Percentiles rank a stretch among this genome's conserved stretches.
These are phyloP conservation scores for Spergularia azorica DNA, from an alignment of 179 eudicot genomes.

Conservation along the genomic window DNA sequence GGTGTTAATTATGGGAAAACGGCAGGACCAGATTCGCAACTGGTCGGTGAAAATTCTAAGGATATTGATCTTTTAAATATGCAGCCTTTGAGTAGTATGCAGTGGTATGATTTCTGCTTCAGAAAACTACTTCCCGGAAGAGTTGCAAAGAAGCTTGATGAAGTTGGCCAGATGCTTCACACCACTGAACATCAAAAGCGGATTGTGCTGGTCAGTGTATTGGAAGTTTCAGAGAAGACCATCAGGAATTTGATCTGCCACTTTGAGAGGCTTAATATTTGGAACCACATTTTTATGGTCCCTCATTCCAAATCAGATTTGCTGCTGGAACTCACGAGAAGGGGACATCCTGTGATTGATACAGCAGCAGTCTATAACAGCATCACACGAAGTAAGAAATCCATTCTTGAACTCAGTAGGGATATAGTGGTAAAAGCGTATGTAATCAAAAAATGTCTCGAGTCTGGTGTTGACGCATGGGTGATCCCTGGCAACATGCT, in stretches of 20 bases:
- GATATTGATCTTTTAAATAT: slow-evolving; percentile 46
- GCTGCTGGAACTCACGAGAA: slow-evolving; percentile 64
- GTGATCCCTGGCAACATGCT: slow-evolving; percentile 55
- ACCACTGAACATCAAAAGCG: slow-evolving; percentile 59
- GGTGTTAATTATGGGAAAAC: slow-evolving; percentile 97
- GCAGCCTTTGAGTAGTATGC: slow-evolving; percentile 57
- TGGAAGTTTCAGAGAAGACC: slow-evolving; percentile 38
- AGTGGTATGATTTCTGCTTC: slow-evolving; percentile 97
- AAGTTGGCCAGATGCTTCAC: slow-evolving; percentile 48
- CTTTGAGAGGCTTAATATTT: slow-evolving; percentile 68
- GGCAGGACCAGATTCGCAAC: slow-evolving; percentile 85
- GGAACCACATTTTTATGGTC: slow-evolving; percentile 67
- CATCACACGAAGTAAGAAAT: slow-evolving; percentile 33
- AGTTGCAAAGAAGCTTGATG: slow-evolving; percentile 50
- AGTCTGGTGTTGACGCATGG: slow-evolving; percentile 60
- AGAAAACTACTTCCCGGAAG: slow-evolving; percentile 66
- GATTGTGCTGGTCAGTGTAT: slow-evolving; percentile 56
- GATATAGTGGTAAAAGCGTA: slow-evolving; percentile 53
- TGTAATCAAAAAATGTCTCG: slow-evolving; percentile 53
- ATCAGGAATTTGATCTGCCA: slow-evolving; percentile 77
- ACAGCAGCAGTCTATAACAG: slow-evolving; percentile 44
- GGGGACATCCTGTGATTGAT: slow-evolving; percentile 82
- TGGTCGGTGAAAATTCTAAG: slow-evolving; percentile 50
- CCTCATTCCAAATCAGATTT: slow-evolving; percentile 49
- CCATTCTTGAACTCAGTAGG: slow-evolving; percentile 38